Conservation (phyloP, 2,329 filamentous ascomycete species). For the Reticulascus tulasneorum region DNA sequence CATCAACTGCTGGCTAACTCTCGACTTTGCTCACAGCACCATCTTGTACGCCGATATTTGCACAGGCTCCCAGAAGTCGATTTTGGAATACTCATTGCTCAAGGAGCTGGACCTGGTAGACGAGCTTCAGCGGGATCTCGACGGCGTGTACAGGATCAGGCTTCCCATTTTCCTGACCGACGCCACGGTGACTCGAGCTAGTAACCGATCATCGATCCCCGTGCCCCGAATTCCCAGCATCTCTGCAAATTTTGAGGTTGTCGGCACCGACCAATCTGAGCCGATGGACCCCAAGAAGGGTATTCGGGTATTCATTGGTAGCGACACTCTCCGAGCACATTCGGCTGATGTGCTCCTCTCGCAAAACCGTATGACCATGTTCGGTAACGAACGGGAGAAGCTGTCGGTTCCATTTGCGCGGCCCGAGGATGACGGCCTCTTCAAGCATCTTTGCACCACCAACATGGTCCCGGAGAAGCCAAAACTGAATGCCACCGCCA, state of each 20-base stretch:
- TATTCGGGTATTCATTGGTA: conserved; percentile 86
- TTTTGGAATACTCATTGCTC: conserved; percentile 71
- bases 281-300: conserved; percentile 49
- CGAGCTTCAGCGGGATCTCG: conserved; percentile 61
- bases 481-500: conserved; percentile 52
- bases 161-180: conserved; percentile 87
- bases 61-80: conserved; percentile 84
- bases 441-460: conserved; percentile 70
- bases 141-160: conserved; percentile 65
- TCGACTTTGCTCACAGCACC: conserved; percentile 82
- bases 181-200: conserved; percentile 74
- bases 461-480: conserved; percentile 51
- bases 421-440: conserved; percentile 79
- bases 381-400: conserved; percentile 81
- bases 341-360: conserved; percentile 91
- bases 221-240: conserved; percentile 78
- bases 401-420: conserved; percentile 88
- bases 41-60: conserved; percentile 90
- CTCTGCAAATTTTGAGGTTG: conserved; percentile 72
- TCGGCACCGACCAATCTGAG: conserved; percentile 51
- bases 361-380: conserved; percentile 81
- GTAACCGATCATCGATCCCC: conserved; percentile 67
- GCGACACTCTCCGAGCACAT: conserved; percentile 78
- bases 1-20: conserved; percentile 91
- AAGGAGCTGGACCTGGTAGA: conserved; percentile 68